These are phyloP conservation scores for Didymellaceae sp. DNA, from an alignment of 2,329 filamentous ascomycete species.

Conservation along the genomic window DNA sequence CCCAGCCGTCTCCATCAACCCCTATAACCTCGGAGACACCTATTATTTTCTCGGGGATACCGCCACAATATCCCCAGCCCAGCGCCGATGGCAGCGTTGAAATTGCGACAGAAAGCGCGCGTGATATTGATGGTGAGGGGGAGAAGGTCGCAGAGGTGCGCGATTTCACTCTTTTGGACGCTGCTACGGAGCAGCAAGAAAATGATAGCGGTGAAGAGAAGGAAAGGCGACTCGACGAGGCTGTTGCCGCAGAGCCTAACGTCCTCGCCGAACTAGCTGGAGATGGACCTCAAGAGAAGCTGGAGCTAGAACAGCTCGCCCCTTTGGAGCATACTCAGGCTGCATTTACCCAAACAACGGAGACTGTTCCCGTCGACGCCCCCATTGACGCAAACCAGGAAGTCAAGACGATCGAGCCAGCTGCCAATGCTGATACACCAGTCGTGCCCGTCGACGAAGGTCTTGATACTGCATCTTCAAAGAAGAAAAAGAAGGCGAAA, in stretches of 20 bases:
- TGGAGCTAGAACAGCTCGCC: too few species aligned
- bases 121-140: conserved; percentile 10
- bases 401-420: conserved; percentile 7
- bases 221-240: neutral
- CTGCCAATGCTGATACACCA: neutral
- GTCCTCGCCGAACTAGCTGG: neutral
- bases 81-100: conserved; percentile 34
- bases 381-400: neutral
- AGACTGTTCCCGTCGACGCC: too few species aligned
- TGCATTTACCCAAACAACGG: too few species aligned
- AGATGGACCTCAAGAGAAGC: neutral
- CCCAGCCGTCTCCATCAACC: conserved; percentile 39
- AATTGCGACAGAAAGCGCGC: conserved; percentile 20
- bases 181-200: conserved; percentile 9
- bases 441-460: conserved; percentile 7
- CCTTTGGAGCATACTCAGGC: too few species aligned
- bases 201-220: neutral
- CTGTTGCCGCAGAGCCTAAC: neutral
- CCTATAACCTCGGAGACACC: conserved; percentile 39
- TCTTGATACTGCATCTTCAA: conserved; percentile 14
- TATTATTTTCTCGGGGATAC: conserved; percentile 39
- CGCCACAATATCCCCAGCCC: conserved; percentile 37
- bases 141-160: conserved; percentile 2
- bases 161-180: conserved; percentile 12
- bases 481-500: conserved; percentile 37